Evolutionary conservation across 768 basidiomycete species (phyloP).

Genomic region (Boletus insuetus): DNA sequence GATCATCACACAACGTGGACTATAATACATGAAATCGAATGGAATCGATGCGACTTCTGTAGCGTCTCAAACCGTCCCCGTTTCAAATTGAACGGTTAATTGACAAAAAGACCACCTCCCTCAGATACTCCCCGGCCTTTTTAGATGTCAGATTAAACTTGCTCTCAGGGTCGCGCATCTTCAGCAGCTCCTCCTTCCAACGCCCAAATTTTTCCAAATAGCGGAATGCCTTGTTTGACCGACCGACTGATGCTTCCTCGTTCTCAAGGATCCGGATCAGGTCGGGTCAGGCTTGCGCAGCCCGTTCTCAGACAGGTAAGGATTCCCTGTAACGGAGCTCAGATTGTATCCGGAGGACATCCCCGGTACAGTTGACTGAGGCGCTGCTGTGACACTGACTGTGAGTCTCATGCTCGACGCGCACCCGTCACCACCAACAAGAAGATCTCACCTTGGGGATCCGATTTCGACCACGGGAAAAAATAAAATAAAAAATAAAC

Average conservation of each 20-base stretch:
- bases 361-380: conserved; percentile 17
- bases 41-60: neutral
- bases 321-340: conserved; percentile 41
- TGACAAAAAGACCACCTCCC: conserved; percentile 27
- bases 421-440: neutral
- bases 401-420: neutral
- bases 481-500: neutral
- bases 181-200: conserved; percentile 43
- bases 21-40: neutral
- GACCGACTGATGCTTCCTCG: conserved; percentile 38
- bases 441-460: conserved; percentile 36
- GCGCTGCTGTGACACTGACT: conserved; percentile 20
- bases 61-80: neutral
- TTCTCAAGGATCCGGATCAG: conserved; percentile 43
- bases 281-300: conserved; percentile 44
- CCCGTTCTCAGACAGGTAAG: conserved; percentile 43
- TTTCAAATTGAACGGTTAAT: conserved; percentile 8
- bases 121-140: neutral
- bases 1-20: neutral
- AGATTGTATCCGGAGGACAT: conserved; percentile 20
- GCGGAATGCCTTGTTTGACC: conserved; percentile 32
- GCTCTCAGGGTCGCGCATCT: conserved; percentile 15
- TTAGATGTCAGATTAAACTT: neutral
- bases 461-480: conserved; percentile 30
- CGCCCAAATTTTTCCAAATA: conserved; percentile 39